These are phyloP conservation scores for Echium plantagineum DNA, from an alignment of 257 asterid genomes.

Conservation along the genomic window DNA sequence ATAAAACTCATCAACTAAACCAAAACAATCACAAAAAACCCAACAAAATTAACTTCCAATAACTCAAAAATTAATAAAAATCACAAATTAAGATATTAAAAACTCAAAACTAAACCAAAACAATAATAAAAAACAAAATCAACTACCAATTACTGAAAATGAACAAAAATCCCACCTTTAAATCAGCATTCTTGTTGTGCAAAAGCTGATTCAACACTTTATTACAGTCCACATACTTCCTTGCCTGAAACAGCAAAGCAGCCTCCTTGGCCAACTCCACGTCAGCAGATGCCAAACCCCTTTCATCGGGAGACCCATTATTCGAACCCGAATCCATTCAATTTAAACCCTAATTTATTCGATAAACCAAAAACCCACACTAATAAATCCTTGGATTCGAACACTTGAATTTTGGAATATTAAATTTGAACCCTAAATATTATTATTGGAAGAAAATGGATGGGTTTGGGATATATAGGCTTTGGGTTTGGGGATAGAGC, in stretches of 20 bases:
- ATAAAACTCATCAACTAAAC: not conserved
- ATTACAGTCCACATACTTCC: conserved; percentile 55
- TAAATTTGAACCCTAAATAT: too few relatives aligned
- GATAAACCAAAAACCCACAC: conserved; percentile 19
- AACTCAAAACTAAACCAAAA: not conserved
- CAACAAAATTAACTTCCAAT: too few relatives aligned
- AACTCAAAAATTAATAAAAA: too few relatives aligned
- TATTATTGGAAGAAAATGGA: too few relatives aligned
- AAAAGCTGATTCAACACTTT: conserved; percentile 48
- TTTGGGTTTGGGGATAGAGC: too few relatives aligned
- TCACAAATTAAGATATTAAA: too few relatives aligned
- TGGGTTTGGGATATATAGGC: not conserved
- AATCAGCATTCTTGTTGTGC: conserved; percentile 62
- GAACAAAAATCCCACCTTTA: conserved; percentile 38
- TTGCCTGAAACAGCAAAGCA: conserved; percentile 58
- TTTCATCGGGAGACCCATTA: conserved; percentile 28
- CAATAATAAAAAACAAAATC: too few relatives aligned
- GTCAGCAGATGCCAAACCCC: conserved; percentile 45
- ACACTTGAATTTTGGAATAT: too few relatives aligned
- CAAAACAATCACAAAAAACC: too few relatives aligned
- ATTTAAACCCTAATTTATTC: conserved; percentile 16
- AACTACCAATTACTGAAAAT: not conserved
- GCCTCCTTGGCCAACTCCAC: conserved; percentile 85
- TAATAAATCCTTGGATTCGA: conserved; percentile 6
- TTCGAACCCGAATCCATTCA: conserved; percentile 51